Percentiles rank a stretch among this genome's conserved stretches.
These are phyloP conservation scores for Aureobasidium sp. DNA, from an alignment of 2,329 filamentous ascomycete genomes.

Conservation along the genomic window DNA sequence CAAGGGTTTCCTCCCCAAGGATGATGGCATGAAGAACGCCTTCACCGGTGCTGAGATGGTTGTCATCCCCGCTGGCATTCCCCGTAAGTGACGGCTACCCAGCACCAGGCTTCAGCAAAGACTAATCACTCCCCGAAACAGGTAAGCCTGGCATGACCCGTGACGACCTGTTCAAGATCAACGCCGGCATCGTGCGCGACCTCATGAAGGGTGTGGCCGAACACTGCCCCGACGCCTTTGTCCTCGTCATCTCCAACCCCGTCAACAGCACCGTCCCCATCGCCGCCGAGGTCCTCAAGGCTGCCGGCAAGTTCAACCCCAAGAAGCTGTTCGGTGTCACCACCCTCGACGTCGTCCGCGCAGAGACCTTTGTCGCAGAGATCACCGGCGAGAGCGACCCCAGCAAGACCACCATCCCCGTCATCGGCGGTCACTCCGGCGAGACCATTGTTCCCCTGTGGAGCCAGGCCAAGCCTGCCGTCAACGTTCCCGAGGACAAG, in stretches of 20 bases:
- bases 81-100: constrained; percentile 48
- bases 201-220: constrained; percentile 83
- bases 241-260: constrained; percentile 97
- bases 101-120: neutral
- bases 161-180: constrained; percentile 99
- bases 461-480: constrained; percentile 74
- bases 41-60: constrained; percentile 92
- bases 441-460: constrained; percentile 97
- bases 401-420: constrained; percentile 74
- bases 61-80: constrained; percentile 95
- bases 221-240: constrained; percentile 82
- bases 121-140: constrained; percentile 30
- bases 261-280: constrained; percentile 99
- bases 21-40: constrained; percentile 74
- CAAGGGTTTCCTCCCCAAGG: constrained; percentile 76
- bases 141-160: constrained; percentile 99
- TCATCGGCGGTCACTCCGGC: constrained; percentile 94
- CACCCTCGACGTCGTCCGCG: constrained; percentile 94
- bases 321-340: constrained; percentile 97
- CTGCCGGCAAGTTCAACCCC: constrained; percentile 84
- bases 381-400: constrained; percentile 76
- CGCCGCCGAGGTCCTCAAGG: constrained; percentile 92
- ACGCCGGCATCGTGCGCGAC: constrained; percentile 93
- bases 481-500: constrained; percentile 79
- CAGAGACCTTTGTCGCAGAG: constrained; percentile 89